A percentile compares a stretch with the other conserved stretches of the same genome.
These are phyloP conservation scores for Thuidium tamariscinum DNA, from an alignment of 225 moss, liverwort and hornwort genomes.

Conservation along the genomic window DNA sequence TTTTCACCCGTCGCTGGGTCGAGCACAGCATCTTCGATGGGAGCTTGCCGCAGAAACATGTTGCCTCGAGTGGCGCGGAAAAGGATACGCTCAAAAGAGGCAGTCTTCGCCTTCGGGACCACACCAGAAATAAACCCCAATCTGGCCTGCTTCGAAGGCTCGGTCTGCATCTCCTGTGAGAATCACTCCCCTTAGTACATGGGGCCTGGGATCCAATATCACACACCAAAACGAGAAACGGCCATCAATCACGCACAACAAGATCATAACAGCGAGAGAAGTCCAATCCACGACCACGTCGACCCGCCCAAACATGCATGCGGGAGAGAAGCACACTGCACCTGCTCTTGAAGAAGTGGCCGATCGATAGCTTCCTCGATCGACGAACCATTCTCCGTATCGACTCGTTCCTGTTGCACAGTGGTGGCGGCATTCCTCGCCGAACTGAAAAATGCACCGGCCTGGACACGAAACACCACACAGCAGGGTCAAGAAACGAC, in stretches of 20 bases:
- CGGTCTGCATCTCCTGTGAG: slow-evolving; percentile 97
- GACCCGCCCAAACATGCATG: background rate
- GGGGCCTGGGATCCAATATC: background rate
- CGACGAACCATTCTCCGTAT: slow-evolving; percentile 62
- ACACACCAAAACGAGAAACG: background rate
- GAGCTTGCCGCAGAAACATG: slow-evolving; percentile 87
- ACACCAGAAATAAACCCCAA: slow-evolving; percentile 86
- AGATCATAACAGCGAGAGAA: background rate
- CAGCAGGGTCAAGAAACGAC: background rate
- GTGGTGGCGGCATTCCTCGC: slow-evolving; percentile 68
- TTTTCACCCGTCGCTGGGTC: slow-evolving; percentile 93
- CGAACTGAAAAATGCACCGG: slow-evolving; percentile 80
- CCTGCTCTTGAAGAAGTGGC: slow-evolving; percentile 94
- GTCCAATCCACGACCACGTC: too few relatives aligned
- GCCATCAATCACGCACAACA: background rate
- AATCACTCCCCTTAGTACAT: slow-evolving; percentile 40
- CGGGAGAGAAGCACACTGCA: slow-evolving; percentile 42
- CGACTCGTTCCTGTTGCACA: slow-evolving; percentile 65
- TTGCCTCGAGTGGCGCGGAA: slow-evolving; percentile 98
- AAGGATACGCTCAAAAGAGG: slow-evolving; percentile 84
- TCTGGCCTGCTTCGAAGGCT: slow-evolving; percentile 94
- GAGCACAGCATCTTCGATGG: slow-evolving; percentile 61
- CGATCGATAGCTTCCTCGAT: slow-evolving; percentile 87
- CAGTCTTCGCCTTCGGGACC: slow-evolving; percentile 64
- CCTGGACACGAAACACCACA: slow-evolving; percentile 24